phyloP scores from a whole-genome alignment of 805 yeast genomes.

The Brettanomyces nanus region DNA sequence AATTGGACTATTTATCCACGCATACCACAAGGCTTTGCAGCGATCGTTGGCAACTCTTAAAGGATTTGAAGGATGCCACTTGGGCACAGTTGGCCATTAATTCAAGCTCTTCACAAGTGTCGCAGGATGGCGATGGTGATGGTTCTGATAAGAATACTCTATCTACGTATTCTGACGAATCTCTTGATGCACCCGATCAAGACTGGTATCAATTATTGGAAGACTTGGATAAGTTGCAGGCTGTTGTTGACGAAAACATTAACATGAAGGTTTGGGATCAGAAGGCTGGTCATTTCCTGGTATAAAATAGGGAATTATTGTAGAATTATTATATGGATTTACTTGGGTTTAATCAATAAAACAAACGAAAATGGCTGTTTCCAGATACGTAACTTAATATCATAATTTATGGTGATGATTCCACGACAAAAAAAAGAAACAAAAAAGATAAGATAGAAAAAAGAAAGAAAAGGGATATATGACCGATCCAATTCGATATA shows the following conservation, averaged over 20 bases:
- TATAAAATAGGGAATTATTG: no score
- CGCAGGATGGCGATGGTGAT: background rate
- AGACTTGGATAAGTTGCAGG: slow-evolving; percentile 11
- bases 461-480: no score
- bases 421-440: no score
- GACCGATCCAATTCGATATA: no score
- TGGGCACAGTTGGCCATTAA: slow-evolving; percentile 15
- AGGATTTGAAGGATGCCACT: slow-evolving; percentile 15
- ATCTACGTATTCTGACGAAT: slow-evolving; percentile 1
- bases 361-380: no score
- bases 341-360: no score
- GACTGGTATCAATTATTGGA: slow-evolving; percentile 13
- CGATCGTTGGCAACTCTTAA: slow-evolving; percentile 20
- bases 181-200: slow-evolving; percentile 5
- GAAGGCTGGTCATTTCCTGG: slow-evolving; percentile 12
- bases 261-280: slow-evolving; percentile 17
- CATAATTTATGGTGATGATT: no score
- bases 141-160: background rate
- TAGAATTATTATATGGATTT: no score
- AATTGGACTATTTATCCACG: slow-evolving; percentile 17
- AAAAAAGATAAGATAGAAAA: no score
- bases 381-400: no score
- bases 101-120: background rate
- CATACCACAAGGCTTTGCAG: slow-evolving; percentile 21
- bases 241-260: slow-evolving; percentile 15